Conservation (phyloP, 75 land plant species). For the Sequoia sempervirens region DNA sequence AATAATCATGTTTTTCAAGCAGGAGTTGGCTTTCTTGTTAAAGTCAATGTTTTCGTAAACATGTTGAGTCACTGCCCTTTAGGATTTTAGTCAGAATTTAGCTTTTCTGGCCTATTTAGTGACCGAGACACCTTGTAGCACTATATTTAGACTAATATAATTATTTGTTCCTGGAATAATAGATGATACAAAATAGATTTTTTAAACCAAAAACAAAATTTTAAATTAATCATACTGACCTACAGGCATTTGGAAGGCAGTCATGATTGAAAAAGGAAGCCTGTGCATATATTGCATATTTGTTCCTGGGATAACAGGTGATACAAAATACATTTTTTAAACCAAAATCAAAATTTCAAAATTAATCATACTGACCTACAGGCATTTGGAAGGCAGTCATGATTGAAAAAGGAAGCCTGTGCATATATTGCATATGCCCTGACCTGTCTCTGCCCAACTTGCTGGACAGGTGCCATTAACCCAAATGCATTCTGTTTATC, state of each 20-base stretch:
- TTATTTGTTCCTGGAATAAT: not conserved
- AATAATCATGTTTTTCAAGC: not conserved
- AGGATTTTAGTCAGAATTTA: not conserved
- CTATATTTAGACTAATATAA: not conserved
- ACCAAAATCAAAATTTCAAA: not conserved
- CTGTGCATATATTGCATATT: slow-evolving; percentile 69
- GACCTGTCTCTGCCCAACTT: slow-evolving; percentile 36
- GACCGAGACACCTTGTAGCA: not conserved
- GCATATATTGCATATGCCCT: slow-evolving; percentile 82
- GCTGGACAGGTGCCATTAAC: slow-evolving; percentile 55
- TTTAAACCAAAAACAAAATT: not conserved
- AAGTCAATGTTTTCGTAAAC: not conserved
- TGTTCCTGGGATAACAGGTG: not conserved
- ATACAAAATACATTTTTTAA: not conserved
- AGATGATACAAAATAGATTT: not conserved
- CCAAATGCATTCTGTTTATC: slow-evolving; percentile 82
- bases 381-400: slow-evolving; percentile 93
- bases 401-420: slow-evolving; percentile 82
- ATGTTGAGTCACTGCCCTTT: not conserved
- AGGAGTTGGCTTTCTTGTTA: not conserved
- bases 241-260: slow-evolving; percentile 84
- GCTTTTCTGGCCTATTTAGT: not conserved
- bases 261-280: slow-evolving; percentile 93
- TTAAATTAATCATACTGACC: slow-evolving; percentile 10
- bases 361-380: slow-evolving; percentile 21